Base-by-base conservation (phyloP, 2,329 filamentous ascomycete species). In the Fusarium aywerte region DNA sequence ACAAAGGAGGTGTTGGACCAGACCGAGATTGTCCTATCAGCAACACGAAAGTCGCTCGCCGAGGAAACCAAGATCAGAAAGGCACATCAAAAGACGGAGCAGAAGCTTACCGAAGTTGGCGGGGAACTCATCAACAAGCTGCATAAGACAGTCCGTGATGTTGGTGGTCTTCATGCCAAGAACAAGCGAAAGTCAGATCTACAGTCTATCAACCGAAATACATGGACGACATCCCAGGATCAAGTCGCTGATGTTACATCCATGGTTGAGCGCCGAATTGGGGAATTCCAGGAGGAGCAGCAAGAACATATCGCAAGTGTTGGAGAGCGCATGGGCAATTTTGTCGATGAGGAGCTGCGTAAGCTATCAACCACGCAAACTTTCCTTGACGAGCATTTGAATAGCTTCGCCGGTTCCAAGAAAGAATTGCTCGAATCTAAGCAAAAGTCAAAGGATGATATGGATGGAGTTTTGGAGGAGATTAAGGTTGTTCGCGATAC, bases 391-490 rank as follows among this genome's bases (percentile, higher is more conserved):
- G 84, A 89, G 43, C 91, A 94, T 73, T 83, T 91, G 10, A 80
- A 84, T 9, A 84, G 84, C 1, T 93, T 97, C 70, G 84, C 88
- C 36, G 82, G 84, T 18, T 92, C 91, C 0, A 89, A 90, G 76
- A 82, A 83, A 49, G 87, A 91, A 69, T 85, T 96, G 16, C 84
- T 91, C 25, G 82, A 86, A 39, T 89, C 91, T 72, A 91, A 89
- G 56, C 82, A 85, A 23, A 83, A 85, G 64, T 90, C 93, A 4
- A 92, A 91, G 73, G 89, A 94, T 45, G 91, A 94, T 57, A 93
- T 97, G 92, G 94, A 97, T 72, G 83, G 87, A n/a, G 90, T 97
- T 3, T 84, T 99, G 11, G 92, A 96, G 73, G 95, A 97, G 76
- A 97, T 98, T 76, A 94, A 94, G 76, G 88, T 87, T n/a, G 84